Conservation (phyloP, 371 early-diverging fungal genomes). For the Mortierella sp. region DNA sequence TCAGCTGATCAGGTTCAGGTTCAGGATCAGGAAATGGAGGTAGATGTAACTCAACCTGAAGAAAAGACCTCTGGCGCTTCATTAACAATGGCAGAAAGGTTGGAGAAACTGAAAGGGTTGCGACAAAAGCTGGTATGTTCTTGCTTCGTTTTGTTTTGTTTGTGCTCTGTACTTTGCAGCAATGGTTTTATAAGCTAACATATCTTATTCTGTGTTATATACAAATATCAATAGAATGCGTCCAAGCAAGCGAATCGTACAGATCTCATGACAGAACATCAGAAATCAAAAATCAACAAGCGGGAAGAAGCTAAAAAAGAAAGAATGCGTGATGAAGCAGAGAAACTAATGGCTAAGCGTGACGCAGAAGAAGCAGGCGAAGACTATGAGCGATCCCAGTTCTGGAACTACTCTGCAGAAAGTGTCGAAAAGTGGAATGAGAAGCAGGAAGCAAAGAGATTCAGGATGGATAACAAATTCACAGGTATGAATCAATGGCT, state of each 20-base stretch:
- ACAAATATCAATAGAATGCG: conserved; percentile 59
- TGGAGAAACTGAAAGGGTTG: conserved; percentile 68
- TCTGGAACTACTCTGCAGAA: conserved; percentile 89
- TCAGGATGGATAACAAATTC: conserved; percentile 82
- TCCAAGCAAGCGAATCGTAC: conserved; percentile 80
- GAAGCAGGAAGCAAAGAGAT: conserved; percentile 76
- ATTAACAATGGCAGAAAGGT: conserved; percentile 57
- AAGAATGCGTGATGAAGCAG: conserved; percentile 81
- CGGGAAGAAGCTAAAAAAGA: conserved; percentile 73
- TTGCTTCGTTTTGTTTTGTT: neutral
- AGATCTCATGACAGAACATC: conserved; percentile 85
- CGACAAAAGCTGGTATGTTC: conserved; percentile 65
- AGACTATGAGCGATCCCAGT: conserved; percentile 86
- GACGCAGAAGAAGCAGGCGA: conserved; percentile 78
- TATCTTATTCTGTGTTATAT: neutral
- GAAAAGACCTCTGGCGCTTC: conserved; percentile 11
- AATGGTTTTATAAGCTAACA: neutral
- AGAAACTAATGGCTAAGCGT: conserved; percentile 68
- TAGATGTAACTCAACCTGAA: neutral
- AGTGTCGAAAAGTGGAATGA: conserved; percentile 90
- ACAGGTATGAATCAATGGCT: conserved; percentile 66
- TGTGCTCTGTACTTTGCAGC: neutral
- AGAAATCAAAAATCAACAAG: conserved; percentile 79
- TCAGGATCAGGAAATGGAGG: conserved; percentile 21
- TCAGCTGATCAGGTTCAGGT: conserved; percentile 13